Evolutionary conservation across 768 basidiomycete genomes (phyloP).

Genomic region (Pleurotus cornucopiae): DNA sequence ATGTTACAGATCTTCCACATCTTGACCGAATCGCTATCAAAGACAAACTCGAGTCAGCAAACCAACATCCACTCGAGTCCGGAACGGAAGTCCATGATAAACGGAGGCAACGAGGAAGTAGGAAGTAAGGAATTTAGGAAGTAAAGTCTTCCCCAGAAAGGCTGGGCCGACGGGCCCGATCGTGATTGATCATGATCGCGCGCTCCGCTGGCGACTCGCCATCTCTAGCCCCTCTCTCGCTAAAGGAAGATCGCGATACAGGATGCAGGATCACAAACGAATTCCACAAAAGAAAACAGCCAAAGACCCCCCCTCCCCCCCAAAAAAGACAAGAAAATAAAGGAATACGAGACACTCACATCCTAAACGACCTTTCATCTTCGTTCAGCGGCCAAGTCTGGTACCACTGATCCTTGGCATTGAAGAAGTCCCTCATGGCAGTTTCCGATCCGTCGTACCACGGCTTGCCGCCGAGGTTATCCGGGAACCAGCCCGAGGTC

Average conservation of each 20-base stretch:
- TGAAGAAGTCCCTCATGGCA: constrained; percentile 73
- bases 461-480: constrained; percentile 67
- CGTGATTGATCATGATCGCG: constrained; percentile 15
- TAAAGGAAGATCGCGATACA: no score
- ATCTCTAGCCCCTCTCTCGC: no score
- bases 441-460: constrained; percentile 64
- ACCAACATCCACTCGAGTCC: background rate
- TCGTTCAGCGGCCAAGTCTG: constrained; percentile 62
- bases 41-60: constrained; percentile 14
- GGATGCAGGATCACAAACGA: no score
- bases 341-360: constrained; percentile 40
- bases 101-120: background rate
- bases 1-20: constrained; percentile 41
- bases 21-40: constrained; percentile 39
- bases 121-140: background rate
- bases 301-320: no score
- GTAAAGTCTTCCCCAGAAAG: background rate
- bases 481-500: constrained; percentile 88
- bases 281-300: no score
- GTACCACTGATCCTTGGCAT: constrained; percentile 58
- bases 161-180: background rate
- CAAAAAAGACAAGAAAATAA: background rate
- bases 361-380: constrained; percentile 61
- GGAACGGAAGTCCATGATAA: no score
- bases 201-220: background rate